These are phyloP conservation scores for Lophiostoma macrostomum DNA, from an alignment of 495 filamentous ascomycete genomes.

Conservation along the genomic window DNA sequence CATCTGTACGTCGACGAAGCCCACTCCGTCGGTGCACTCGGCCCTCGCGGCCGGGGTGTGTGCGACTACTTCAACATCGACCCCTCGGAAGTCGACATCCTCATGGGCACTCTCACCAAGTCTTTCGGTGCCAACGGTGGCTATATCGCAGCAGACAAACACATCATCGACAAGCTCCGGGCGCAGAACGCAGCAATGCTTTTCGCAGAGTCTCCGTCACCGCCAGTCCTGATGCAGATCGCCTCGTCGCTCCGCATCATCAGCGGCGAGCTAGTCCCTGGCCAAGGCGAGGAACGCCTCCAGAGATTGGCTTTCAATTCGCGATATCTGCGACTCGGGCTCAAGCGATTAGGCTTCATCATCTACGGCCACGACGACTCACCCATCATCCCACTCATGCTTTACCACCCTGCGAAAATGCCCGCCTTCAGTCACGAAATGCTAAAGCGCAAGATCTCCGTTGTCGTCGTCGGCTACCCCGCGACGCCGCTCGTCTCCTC, in stretches of 20 bases:
- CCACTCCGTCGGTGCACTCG: constrained; percentile 92
- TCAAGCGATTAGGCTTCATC: constrained; percentile 96
- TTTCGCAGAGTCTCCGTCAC: constrained; percentile 83
- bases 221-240: constrained; percentile 86
- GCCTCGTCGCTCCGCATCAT: constrained; percentile 80
- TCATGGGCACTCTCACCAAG: constrained; percentile 98
- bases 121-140: constrained; percentile 98
- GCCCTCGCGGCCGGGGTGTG: constrained; percentile 82
- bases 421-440: constrained; percentile 98
- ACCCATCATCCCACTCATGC: constrained; percentile 87
- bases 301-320: constrained; percentile 98
- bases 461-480: constrained; percentile 95
- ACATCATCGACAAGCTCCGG: constrained; percentile 86
- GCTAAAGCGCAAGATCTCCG: constrained; percentile 95
- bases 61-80: constrained; percentile 96
- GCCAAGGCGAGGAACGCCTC: constrained; percentile 92
- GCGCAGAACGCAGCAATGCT: constrained; percentile 80
- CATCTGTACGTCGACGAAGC: constrained; percentile 93
- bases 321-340: constrained; percentile 89
- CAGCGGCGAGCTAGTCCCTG: constrained; percentile 77
- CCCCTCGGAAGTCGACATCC: constrained; percentile 81
- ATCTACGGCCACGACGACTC: constrained; percentile 96
- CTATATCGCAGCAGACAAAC: constrained; percentile 87
- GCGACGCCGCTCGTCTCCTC: constrained; percentile 96
- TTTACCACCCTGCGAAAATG: constrained; percentile 97